Base-by-base conservation (phyloP, 352 stramenopile genomes). In the Phytopythium sindhum region DNA sequence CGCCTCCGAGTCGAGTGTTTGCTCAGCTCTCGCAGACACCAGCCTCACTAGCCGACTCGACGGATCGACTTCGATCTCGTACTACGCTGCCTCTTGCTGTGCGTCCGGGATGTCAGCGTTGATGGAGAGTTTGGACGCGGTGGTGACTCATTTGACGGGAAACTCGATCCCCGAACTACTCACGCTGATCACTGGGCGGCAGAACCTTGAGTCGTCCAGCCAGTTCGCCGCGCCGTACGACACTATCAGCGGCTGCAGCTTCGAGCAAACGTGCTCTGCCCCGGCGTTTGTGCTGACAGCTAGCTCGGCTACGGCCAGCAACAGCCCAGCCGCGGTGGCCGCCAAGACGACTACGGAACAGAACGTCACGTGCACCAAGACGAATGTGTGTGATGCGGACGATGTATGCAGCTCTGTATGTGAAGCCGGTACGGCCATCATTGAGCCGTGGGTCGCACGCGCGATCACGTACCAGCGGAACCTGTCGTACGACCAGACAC, bases 401-500 rank as follows among this genome's bases (percentile, higher is more conserved):
- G 70, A 86, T 15, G 80, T 91, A 17, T 92, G 83, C 58, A 78
- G 73, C 11, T 73, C 77, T 4, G 80, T 94, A 10, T 94, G 86
- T 61, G 65, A 88, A 44, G 58, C 67, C 57, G 86, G 86, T 2
- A 75, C 78, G 29, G 83, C 78, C 11, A 63, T 77, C 53, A 76
- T 92, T 60, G 77, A 71, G 21, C 69, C 66, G 42, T 94, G 80
- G 81, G 77, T 84, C 10, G 67, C 77, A 28, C 80, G 74, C 10
- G 83, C 86, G 0, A 57, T 91, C 19, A 66, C 73, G 56, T 80
- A 88, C 54, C 86, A 94, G 72, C 83, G 81, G 29, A 89, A 89
- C 54, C 68, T 84, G 21, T 81, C 86, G 17, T 94, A 92, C 69
- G 73, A 69, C 28, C 70, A 83, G 57, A 77, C 81, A n/a, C 74